phyloP scores from a whole-genome alignment of 1,284 basidiomycete species.

The Lignosus rhinocerotis region DNA sequence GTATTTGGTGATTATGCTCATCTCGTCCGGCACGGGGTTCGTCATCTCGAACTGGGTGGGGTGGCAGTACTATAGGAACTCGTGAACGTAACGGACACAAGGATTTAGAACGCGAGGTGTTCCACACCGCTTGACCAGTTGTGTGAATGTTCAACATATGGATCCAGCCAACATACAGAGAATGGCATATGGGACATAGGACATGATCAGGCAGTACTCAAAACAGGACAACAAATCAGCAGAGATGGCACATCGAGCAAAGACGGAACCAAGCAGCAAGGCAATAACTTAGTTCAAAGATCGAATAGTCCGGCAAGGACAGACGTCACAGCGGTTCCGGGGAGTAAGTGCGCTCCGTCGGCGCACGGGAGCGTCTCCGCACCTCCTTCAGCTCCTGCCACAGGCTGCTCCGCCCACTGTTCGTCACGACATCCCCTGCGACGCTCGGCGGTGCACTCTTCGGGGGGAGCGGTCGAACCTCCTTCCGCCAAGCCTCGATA shows the following conservation, averaged over 20 bases:
- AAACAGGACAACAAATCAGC: conserved; percentile 13
- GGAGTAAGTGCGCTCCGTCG: conserved; percentile 40
- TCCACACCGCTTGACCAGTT: no score
- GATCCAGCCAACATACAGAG: no score
- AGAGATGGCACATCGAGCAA: conserved; percentile 16
- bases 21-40: conserved; percentile 84
- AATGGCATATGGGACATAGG: no score
- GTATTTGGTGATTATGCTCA: conserved; percentile 77
- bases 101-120: no score
- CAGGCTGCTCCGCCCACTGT: conserved; percentile 43
- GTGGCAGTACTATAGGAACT: conserved; percentile 92
- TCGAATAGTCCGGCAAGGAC: not conserved
- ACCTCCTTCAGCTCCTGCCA: conserved; percentile 63
- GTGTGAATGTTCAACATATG: no score
- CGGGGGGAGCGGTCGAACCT: conserved; percentile 32
- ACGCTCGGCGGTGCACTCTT: conserved; percentile 30
- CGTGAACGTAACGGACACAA: conserved; percentile 39
- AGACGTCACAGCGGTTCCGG: conserved; percentile 20
- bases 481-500: conserved; percentile 20
- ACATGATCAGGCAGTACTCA: not conserved
- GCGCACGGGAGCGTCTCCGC: conserved; percentile 46
- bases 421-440: conserved; percentile 25
- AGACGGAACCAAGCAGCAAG: not conserved
- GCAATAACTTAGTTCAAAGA: conserved; percentile 22
- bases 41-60: conserved; percentile 97